Evolutionary conservation across 805 yeast genomes (phyloP), one percentile per base, ranked within the genome.

Genomic region (Metschnikowia cubensis): DNA sequence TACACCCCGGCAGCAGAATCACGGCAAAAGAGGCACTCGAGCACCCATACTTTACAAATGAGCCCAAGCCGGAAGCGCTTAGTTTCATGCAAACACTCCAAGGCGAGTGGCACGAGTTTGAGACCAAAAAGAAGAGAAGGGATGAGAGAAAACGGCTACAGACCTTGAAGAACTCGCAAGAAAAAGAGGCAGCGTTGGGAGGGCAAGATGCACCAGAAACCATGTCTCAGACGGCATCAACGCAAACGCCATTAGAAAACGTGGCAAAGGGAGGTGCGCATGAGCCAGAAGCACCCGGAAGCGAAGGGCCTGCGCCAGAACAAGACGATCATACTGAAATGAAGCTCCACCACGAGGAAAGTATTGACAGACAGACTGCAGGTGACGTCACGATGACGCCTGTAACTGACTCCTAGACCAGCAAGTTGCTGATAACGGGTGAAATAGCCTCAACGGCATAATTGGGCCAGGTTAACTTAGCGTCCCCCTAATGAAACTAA

Each of bases 41-140:
- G 34, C 89, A 89, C 64, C 72, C 70, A 1, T 94, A 88, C 68
- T 94, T 92, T 61, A 64, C 65, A 2, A 85, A 82, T 43, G 84
- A 80, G 6, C 97, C 96, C 0, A 56, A 59, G 32, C 84, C 87
- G 1, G 83, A 78, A 53, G 82, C 83, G 5, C 71, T 89, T 35
- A 65, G 70, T 10, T 75, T 83, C 48, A 73, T 85, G 55, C 70
- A 75, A 29, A 74, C 75, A n/a, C 67, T 83, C 29, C 72, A 74
- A 49, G 95, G 94, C 3, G 98, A 95, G 66, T 92, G 97, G 94
- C 99, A 92, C 64, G 99, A 92, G 63, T 92, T 86, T 66, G 99
- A 92, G 61, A 94, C 96, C 2, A 90, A 92, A 66, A 85, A 83
- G 69, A 79, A 86, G 59, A 74, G 88, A 54, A 70, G 85, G 51